Percentiles rank a stretch among this genome's conserved stretches.
Conservation (phyloP, 1,284 basidiomycete species). For the Ganoderma lucidum region DNA sequence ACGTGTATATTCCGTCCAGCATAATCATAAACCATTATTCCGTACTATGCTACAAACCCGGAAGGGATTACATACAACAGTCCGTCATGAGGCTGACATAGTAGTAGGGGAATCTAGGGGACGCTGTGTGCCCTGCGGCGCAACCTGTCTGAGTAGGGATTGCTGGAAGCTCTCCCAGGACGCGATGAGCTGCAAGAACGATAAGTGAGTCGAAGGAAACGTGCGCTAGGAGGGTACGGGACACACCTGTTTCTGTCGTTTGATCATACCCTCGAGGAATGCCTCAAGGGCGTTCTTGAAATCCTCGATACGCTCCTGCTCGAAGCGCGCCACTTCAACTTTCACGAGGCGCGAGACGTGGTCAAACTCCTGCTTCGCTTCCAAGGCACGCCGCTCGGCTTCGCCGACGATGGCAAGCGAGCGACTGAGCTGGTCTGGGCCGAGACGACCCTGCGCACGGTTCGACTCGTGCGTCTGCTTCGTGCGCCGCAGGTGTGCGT, state of each 20-base stretch:
- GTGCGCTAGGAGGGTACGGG: background rate
- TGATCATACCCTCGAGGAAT: conserved; percentile 86
- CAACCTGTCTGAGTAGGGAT: conserved; percentile 57
- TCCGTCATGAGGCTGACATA: conserved; percentile 17
- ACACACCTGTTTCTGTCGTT: conserved; percentile 80
- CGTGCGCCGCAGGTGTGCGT: conserved; percentile 77
- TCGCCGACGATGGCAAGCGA: conserved; percentile 84
- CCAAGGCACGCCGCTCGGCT: conserved; percentile 84
- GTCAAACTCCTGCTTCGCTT: conserved; percentile 89
- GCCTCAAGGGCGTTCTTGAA: conserved; percentile 81
- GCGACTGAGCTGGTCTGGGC: conserved; percentile 70
- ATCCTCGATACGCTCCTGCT: conserved; percentile 91
- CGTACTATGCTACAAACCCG: conserved; percentile 12
- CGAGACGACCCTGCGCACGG: conserved; percentile 74
- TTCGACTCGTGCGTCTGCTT: conserved; percentile 85
- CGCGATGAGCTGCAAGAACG: conserved; percentile 60
- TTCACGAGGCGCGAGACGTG: conserved; percentile 89
- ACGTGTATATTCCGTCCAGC: background rate
- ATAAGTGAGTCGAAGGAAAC: conserved; percentile 2
- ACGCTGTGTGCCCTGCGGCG: conserved; percentile 27
- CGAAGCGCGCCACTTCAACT: conserved; percentile 91
- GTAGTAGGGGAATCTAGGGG: conserved; percentile 23
- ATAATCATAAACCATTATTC: conserved; percentile 16
- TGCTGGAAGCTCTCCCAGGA: conserved; percentile 83
- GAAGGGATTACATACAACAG: background rate